Percentiles rank a stretch among this genome's conserved stretches.
These are phyloP conservation scores for Nigrospora sphaerica DNA, from an alignment of 2,329 filamentous ascomycete species.

Conservation along the genomic window DNA sequence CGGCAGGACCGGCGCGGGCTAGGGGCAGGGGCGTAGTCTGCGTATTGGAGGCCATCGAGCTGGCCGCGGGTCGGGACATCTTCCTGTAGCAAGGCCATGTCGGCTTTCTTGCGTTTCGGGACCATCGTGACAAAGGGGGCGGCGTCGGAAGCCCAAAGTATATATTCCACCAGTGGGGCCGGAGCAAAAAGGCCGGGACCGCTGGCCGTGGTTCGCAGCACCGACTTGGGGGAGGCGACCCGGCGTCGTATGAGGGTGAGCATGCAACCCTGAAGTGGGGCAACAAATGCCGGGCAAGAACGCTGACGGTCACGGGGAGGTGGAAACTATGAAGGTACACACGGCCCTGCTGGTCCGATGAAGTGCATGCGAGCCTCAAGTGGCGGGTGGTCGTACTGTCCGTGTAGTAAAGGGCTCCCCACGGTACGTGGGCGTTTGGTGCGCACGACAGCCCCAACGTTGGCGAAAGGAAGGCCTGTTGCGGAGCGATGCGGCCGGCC, in stretches of 20 bases:
- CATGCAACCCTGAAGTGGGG: constrained; percentile 10
- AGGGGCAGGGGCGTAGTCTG: neutral
- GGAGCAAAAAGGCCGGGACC: constrained; percentile 8
- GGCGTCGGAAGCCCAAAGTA: constrained; percentile 4
- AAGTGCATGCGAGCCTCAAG: no score
- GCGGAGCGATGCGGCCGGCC: no score
- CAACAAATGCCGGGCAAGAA: no score
- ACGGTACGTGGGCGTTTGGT: no score
- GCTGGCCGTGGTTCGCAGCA: constrained; percentile 4
- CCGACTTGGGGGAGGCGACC: constrained; percentile 8
- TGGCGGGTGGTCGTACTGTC: no score
- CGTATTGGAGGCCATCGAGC: neutral
- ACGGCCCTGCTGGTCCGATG: neutral
- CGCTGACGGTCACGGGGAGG: neutral
- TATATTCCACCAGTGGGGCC: constrained; percentile 5
- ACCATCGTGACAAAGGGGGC: constrained; percentile 21
- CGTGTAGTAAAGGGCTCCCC: no score
- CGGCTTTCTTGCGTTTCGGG: constrained; percentile 27
- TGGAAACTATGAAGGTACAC: neutral
- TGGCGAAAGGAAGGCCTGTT: no score
- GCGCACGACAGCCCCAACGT: no score
- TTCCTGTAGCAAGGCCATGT: constrained; percentile 8
- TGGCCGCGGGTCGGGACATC: constrained; percentile 3
- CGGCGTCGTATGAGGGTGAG: constrained; percentile 6
- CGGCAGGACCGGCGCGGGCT: constrained; percentile 5